Evolutionary conservation across 2,329 filamentous ascomycete genomes (phyloP).

Genomic region (Pleurostoma richardsiae): DNA sequence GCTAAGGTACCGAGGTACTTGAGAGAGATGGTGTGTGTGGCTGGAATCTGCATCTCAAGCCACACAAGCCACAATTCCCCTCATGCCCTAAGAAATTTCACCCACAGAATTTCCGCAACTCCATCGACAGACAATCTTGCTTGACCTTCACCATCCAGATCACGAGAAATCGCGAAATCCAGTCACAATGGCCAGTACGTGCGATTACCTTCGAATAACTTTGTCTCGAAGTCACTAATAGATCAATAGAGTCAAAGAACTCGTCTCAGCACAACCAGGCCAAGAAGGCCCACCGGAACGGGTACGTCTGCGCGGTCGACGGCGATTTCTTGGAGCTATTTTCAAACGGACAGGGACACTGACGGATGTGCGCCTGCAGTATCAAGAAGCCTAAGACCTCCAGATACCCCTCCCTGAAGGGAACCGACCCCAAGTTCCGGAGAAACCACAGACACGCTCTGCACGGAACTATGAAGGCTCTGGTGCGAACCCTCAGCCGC

Average conservation of each 20-base stretch:
- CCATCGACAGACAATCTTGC: too few relatives aligned
- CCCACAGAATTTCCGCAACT: too few relatives aligned
- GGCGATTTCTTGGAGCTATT: slow-evolving; percentile 1
- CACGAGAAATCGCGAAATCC: slow-evolving; percentile 22
- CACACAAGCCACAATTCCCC: too few relatives aligned
- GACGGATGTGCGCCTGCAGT: slow-evolving; percentile 41
- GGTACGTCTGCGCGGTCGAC: slow-evolving; percentile 54
- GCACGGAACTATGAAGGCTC: slow-evolving; percentile 95
- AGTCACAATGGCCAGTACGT: slow-evolving; percentile 68
- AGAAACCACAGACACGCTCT: slow-evolving; percentile 99
- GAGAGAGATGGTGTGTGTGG: too few relatives aligned
- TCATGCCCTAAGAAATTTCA: too few relatives aligned
- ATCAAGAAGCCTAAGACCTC: slow-evolving; percentile 99
- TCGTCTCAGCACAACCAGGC: slow-evolving; percentile 98
- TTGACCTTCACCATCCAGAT: background rate
- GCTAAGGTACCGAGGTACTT: too few relatives aligned
- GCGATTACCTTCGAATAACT: background rate
- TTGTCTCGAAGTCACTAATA: background rate
- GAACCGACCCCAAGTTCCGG: slow-evolving; percentile 99
- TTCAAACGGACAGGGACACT: background rate
- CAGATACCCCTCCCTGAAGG: slow-evolving; percentile 97
- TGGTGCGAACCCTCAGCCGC: slow-evolving; percentile 50
- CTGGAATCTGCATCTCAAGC: too few relatives aligned
- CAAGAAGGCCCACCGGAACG: slow-evolving; percentile 99
- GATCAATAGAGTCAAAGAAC: slow-evolving; percentile 89